A percentile compares a stretch with the other conserved stretches of the same genome.
phyloP scores from a whole-genome alignment of 2,329 filamentous ascomycete species.

The Arachnopeziza araneosa region DNA sequence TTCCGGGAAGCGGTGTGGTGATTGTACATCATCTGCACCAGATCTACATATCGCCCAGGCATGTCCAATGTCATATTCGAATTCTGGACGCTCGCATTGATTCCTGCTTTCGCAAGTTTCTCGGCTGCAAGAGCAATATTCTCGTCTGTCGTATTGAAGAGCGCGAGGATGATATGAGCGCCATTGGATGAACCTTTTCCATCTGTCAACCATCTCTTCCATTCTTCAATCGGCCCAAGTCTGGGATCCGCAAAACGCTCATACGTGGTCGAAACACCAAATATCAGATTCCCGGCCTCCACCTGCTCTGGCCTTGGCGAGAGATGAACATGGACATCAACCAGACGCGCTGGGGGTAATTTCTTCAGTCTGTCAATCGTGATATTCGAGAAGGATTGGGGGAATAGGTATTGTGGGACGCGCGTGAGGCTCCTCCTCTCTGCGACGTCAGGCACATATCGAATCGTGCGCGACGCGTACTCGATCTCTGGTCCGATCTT shows the following conservation, averaged over 20 bases:
- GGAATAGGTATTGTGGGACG: constrained; percentile 23
- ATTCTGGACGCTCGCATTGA: constrained; percentile 51
- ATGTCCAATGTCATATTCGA: constrained; percentile 49
- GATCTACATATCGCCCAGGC: constrained; percentile 52
- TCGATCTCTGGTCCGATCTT: constrained; percentile 25
- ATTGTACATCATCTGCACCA: constrained; percentile 49
- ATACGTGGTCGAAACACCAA: constrained; percentile 55
- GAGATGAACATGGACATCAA: constrained; percentile 26
- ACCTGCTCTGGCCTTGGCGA: constrained; percentile 46
- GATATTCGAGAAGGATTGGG: constrained; percentile 21
- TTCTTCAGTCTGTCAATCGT: constrained; percentile 9
- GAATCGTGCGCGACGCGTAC: constrained; percentile 25
- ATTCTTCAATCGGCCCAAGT: constrained; percentile 51
- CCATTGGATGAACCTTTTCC: constrained; percentile 50
- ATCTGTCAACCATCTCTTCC: constrained; percentile 55
- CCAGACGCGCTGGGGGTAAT: constrained; percentile 16
- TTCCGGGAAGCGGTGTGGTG: constrained; percentile 33
- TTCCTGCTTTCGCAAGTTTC: constrained; percentile 42
- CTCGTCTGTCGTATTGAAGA: constrained; percentile 45
- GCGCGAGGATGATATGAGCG: constrained; percentile 49
- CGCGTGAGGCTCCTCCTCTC: constrained; percentile 23
- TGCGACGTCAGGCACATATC: constrained; percentile 24
- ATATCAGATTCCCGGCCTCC: constrained; percentile 52
- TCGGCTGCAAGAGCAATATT: constrained; percentile 45
- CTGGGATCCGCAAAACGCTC: constrained; percentile 46